phyloP scores from a whole-genome alignment of 345 rosid species.

The Aquilaria malaccensis region DNA sequence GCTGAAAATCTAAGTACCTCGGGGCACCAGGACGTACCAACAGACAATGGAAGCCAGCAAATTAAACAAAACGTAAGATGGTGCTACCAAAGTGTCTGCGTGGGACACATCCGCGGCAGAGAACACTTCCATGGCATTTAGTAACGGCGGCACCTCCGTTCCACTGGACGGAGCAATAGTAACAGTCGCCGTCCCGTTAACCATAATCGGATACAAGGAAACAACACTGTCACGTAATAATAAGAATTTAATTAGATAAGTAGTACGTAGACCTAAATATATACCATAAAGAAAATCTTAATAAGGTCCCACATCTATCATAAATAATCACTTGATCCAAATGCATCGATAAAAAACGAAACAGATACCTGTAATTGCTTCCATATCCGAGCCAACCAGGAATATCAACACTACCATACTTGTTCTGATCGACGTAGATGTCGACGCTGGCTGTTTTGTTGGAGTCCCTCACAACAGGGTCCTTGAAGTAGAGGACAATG shows the following conservation, averaged over 20 bases:
- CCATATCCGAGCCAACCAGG: too few relatives aligned
- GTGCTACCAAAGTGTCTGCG: not conserved
- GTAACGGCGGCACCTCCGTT: constrained; percentile 9
- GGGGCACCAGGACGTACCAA: too few relatives aligned
- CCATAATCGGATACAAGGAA: constrained; percentile 2
- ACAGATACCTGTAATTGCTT: too few relatives aligned
- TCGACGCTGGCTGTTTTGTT: constrained; percentile 10
- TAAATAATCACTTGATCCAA: not conserved
- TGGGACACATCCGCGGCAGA: constrained; percentile 1
- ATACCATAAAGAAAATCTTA: not conserved
- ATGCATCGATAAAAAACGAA: too few relatives aligned
- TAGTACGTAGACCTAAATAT: too few relatives aligned
- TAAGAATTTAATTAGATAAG: not conserved
- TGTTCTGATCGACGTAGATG: constrained; percentile 4
- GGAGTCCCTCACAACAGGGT: not conserved
- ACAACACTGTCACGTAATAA: not conserved
- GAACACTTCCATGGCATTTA: constrained; percentile 13
- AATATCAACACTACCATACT: too few relatives aligned
- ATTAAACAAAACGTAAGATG: not conserved
- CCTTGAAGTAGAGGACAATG: constrained; percentile 18
- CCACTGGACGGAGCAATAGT: constrained; percentile 3
- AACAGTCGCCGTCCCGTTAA: constrained; percentile 2
- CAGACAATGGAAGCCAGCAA: not conserved
- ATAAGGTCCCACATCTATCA: not conserved
- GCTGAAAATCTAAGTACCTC: too few relatives aligned